Conservation (phyloP, 192 early-diverging fungal species). For the Coemansia asiatica region DNA sequence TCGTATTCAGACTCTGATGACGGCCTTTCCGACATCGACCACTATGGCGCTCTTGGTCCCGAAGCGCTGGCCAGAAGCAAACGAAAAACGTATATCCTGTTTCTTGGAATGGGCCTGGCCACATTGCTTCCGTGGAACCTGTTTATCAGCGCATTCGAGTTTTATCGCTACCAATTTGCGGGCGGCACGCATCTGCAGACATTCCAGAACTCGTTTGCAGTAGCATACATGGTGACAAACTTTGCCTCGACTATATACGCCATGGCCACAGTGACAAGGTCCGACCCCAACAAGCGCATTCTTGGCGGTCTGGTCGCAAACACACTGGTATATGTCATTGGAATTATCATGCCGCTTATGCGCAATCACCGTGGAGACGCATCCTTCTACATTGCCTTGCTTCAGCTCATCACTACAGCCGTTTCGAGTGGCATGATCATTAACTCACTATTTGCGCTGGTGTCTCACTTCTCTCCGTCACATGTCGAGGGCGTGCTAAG, state of each 20-base stretch:
- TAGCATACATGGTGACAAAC: slow-evolving; percentile 63
- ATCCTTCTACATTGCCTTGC: slow-evolving; percentile 67
- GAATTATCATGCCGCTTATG: slow-evolving; percentile 57
- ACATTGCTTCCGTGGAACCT: slow-evolving; percentile 81
- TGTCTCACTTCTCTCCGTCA: slow-evolving; percentile 64
- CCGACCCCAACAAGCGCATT: slow-evolving; percentile 47
- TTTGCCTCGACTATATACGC: slow-evolving; percentile 58
- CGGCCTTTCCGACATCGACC: slow-evolving; percentile 7
- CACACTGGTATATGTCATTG: slow-evolving; percentile 52
- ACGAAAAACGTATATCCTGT: slow-evolving; percentile 61
- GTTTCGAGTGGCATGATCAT: slow-evolving; percentile 63
- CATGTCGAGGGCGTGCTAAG: slow-evolving; percentile 75
- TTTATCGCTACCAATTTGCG: slow-evolving; percentile 64
- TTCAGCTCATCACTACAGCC: slow-evolving; percentile 60
- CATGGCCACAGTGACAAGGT: slow-evolving; percentile 46
- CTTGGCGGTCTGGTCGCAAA: slow-evolving; percentile 57
- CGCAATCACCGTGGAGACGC: slow-evolving; percentile 43
- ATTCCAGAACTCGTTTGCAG: slow-evolving; percentile 80
- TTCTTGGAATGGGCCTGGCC: slow-evolving; percentile 73
- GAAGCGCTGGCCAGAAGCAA: background rate
- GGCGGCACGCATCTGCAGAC: slow-evolving; percentile 61
- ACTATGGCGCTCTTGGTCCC: background rate
- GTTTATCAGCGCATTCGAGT: slow-evolving; percentile 78
- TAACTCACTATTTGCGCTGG: slow-evolving; percentile 71
- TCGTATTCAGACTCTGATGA: background rate